Evolutionary conservation across 495 filamentous ascomycete species (phyloP), one percentile per base, ranked within the genome.

Genomic region (Neurospora sp.): DNA sequence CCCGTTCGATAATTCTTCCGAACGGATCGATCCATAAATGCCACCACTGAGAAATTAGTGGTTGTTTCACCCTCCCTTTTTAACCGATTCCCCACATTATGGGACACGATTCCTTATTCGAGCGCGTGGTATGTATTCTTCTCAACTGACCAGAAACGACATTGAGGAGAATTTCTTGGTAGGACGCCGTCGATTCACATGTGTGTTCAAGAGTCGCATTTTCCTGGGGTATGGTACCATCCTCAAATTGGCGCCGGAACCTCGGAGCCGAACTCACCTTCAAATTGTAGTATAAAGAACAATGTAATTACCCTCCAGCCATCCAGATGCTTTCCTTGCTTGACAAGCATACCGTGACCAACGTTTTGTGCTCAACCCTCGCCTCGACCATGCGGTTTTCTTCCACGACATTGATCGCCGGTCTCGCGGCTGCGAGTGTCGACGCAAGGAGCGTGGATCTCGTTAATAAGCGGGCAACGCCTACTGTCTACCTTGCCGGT

Each of bases 401-500:
- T 35, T 66, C 54, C 54, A 66, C 54, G 27, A 35, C 7, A 35
- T 35, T 66, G 54, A 66, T 66, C 54, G 54, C 54, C 54, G 27
- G 27, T 27, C 27, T 66, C 27, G 27, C 27, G 16, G 54, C 27
- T 18, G 27, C 14, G 54, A 35, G 27, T 66, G 54, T 66, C 9
- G 54, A 35, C 14, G 54, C 54, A 14, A 14, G 54, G 54, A 37
- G 54, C 31, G 54, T 66, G 14, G 35, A 18, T 14, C 6, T 4
- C 6, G 27, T 72, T 5, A 73, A 71, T 14, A 74, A 71, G 35
- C 76, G 77, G n/a, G 76, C 78, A 6, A 72, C 73, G 4, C 79
- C 79, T 4, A 81, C 77, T 0, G 77, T 90, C 73, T 90, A 89
- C 77, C 81, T 90, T 1, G 85, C 85, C 12, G 87, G 88, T 31